phyloP scores from a whole-genome alignment of 768 basidiomycete genomes.

The Boletus speciosus region DNA sequence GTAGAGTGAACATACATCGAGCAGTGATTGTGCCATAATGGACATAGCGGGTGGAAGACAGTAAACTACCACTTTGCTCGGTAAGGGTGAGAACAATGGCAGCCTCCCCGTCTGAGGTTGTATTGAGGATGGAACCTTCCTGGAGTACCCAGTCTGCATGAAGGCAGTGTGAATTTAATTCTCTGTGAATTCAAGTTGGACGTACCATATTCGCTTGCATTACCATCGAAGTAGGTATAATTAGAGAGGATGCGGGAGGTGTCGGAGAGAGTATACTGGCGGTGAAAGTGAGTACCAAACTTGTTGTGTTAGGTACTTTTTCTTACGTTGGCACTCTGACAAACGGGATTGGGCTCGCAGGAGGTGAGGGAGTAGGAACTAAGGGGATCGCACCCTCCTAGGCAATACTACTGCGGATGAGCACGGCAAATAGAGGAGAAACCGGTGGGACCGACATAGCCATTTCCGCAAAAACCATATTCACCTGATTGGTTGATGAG shows the following conservation, averaged over 20 bases:
- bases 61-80: conserved; percentile 66
- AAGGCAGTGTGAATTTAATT: background rate
- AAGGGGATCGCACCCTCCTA: conserved; percentile 85
- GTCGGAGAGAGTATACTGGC: conserved; percentile 60
- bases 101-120: conserved; percentile 51
- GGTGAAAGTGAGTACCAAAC: background rate
- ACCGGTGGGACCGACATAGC: conserved; percentile 29
- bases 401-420: conserved; percentile 55
- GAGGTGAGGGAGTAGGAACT: conserved; percentile 60
- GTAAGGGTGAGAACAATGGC: conserved; percentile 69
- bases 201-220: conserved; percentile 63
- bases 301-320: background rate
- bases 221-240: conserved; percentile 65
- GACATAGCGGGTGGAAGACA: conserved; percentile 78
- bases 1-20: conserved; percentile 37
- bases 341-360: conserved; percentile 71
- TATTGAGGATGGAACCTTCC: conserved; percentile 62
- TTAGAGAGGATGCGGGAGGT: conserved; percentile 67
- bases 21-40: conserved; percentile 78
- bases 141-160: conserved; percentile 66
- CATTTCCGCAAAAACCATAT: conserved; percentile 53
- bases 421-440: background rate
- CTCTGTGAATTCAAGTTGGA: background rate
- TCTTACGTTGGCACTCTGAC: conserved; percentile 57
- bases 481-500: conserved; percentile 34